Conservation (phyloP, 1,139 yeast genomes). For the Yamadazyma dendronema region DNA sequence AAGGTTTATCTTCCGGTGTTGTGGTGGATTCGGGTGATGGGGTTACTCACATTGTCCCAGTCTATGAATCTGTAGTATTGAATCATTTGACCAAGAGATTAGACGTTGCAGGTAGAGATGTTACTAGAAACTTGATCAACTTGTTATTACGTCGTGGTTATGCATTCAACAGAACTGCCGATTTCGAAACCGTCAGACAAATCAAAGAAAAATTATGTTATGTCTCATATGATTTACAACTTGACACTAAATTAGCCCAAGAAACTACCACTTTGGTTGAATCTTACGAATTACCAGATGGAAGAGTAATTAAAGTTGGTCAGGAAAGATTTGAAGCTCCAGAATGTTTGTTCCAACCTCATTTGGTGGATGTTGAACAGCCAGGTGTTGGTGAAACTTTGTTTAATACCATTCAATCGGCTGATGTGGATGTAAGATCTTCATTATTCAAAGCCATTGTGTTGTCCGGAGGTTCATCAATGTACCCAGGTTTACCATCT, state of each 20-base stretch:
- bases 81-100: conserved; percentile 89
- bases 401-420: conserved; percentile 89
- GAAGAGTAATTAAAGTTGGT: conserved; percentile 89
- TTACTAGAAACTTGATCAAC: conserved; percentile 89
- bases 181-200: conserved; percentile 96
- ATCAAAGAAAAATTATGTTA: conserved; percentile 95
- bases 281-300: conserved; percentile 92
- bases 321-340: conserved; percentile 98
- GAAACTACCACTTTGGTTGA: conserved; percentile 95
- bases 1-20: conserved; percentile 96
- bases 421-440: conserved; percentile 90
- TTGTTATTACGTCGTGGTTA: conserved; percentile 92
- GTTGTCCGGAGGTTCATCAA: conserved; percentile 93
- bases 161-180: conserved; percentile 97
- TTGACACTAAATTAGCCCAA: conserved; percentile 82
- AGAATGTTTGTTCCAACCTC: conserved; percentile 96
- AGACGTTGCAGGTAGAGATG: conserved; percentile 98
- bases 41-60: conserved; percentile 96
- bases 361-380: conserved; percentile 94
- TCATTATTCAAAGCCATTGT: conserved; percentile 90
- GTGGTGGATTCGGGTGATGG: conserved; percentile 93
- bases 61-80: conserved; percentile 91
- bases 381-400: conserved; percentile 94
- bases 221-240: conserved; percentile 88
- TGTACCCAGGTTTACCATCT: conserved; percentile 98